phyloP scores from a whole-genome alignment of 257 asterid genomes.

The Capsicum chinense region DNA sequence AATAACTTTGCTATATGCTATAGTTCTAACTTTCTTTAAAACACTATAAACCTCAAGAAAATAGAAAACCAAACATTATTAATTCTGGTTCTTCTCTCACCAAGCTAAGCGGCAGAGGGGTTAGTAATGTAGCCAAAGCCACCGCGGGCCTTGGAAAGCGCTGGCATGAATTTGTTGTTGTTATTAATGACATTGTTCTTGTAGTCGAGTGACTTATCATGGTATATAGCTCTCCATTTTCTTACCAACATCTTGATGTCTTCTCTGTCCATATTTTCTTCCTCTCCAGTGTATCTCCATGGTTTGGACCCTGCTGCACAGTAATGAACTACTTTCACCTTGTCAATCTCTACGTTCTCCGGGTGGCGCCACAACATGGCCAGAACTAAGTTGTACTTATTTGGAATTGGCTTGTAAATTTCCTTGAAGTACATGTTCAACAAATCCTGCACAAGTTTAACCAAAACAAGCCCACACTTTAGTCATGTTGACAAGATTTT shows the following conservation, averaged over 20 bases:
- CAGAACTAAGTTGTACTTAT: too few relatives aligned
- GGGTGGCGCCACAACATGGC: too few relatives aligned
- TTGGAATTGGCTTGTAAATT: too few relatives aligned
- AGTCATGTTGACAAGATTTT: not conserved
- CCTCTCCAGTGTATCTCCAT: constrained; percentile 32
- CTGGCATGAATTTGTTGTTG: too few relatives aligned
- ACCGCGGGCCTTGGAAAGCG: too few relatives aligned
- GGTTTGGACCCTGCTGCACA: constrained; percentile 35
- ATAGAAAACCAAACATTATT: too few relatives aligned
- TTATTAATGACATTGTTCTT: not conserved
- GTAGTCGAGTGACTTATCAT: constrained; percentile 24
- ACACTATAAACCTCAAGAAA: not conserved
- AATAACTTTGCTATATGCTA: not conserved
- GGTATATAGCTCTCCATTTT: constrained; percentile 28
- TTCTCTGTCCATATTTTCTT: constrained; percentile 30
- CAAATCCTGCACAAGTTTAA: too few relatives aligned
- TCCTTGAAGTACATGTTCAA: too few relatives aligned
- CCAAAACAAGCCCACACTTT: not conserved
- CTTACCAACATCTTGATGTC: constrained; percentile 30
- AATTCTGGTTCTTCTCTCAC: too few relatives aligned
- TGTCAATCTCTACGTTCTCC: too few relatives aligned
- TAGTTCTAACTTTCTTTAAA: not conserved
- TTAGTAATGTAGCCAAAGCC: not conserved
- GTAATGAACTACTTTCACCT: constrained; percentile 15
- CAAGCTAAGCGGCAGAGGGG: not conserved